Evolutionary conservation across 148 eudicot species (phyloP), one percentile per base, ranked within the genome.

Genomic region (Rhododendron mucronatum): DNA sequence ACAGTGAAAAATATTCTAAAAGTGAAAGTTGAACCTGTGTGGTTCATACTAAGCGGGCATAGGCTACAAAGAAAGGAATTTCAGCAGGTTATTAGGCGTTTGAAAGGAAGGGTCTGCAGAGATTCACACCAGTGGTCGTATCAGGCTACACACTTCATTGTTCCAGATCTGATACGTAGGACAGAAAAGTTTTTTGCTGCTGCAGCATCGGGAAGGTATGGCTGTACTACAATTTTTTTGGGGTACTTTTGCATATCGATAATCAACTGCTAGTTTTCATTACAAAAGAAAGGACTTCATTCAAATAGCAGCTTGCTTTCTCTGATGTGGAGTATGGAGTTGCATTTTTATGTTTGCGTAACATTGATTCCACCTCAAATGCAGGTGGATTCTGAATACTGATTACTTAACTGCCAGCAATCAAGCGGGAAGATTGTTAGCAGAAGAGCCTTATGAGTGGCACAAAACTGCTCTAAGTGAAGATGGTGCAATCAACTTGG

Each of bases 141-240:
- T 88, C 98, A 97, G 83, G 99, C 99, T 55, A 95, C 99, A 23
- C 99, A 97, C 89, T 95, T 97, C 61, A 87, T 97, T 87, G 92
- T 92, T 83, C 96, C 99, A 1, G 99, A 93, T 78, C 98, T 98
- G 35, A 83, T 95, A 61, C 91, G 96, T 82, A 91, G 99, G 90
- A 95, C 98, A 23, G 99, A 97, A 80, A 97, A 97, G 89, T 93
- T 97, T 84, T 97, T 97, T 89, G 98, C 98, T 86, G 99, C 99
- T 88, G 98, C 96, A 30, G 98, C 98, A 51, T 94, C 99, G 59
- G 98, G 99, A 89, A 92, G 99, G 99, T 95, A 83, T 86, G 76
- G 51, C 59, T 20, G 77, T 59, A 15, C 30, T 28, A 21, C 82
- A 26, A n/a, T 65, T 65, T 65, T n/a, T 63, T 73, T 12, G 2